Conservation (phyloP, 73 alveolate species). For the Uronychia setigera region DNA sequence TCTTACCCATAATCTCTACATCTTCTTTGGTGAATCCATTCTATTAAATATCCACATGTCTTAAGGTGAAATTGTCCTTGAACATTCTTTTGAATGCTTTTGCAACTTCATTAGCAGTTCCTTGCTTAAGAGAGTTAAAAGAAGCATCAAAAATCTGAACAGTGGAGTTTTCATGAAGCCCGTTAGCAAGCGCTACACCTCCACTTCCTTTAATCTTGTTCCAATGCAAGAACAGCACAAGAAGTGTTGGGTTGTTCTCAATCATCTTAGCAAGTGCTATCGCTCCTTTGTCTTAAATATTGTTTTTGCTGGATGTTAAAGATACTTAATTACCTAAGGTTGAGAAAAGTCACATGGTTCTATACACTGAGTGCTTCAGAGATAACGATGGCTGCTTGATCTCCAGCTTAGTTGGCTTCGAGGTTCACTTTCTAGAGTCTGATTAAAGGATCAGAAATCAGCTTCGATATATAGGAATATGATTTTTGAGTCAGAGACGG, state of each 20-base stretch:
- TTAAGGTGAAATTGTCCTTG: conserved; percentile 32
- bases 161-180: not conserved
- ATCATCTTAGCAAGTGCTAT: conserved; percentile 38
- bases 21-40: conserved; percentile 48
- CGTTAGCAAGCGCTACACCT: conserved; percentile 31
- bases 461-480: not conserved
- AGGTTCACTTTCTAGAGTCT: conserved; percentile 3
- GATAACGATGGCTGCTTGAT: conserved; percentile 21
- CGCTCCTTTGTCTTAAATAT: conserved; percentile 53
- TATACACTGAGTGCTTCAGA: conserved; percentile 28
- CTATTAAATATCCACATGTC: conserved; percentile 50
- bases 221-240: conserved; percentile 63
- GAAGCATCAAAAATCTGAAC: conserved; percentile 55
- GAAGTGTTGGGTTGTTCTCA: conserved; percentile 14
- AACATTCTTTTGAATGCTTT: conserved; percentile 16
- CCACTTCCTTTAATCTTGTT: conserved; percentile 41
- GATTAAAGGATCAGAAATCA: not conserved
- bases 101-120: not conserved
- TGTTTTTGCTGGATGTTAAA: conserved; percentile 24
- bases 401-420: conserved; percentile 56
- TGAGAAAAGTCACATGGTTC: conserved; percentile 26
- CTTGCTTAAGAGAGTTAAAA: conserved; percentile 43
- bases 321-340: conserved; percentile 2
- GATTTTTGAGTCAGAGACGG: not conserved
- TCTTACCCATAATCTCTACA: conserved; percentile 31